Conservation (phyloP, 1,284 basidiomycete species). For the Ceratobasidium papillatum region DNA sequence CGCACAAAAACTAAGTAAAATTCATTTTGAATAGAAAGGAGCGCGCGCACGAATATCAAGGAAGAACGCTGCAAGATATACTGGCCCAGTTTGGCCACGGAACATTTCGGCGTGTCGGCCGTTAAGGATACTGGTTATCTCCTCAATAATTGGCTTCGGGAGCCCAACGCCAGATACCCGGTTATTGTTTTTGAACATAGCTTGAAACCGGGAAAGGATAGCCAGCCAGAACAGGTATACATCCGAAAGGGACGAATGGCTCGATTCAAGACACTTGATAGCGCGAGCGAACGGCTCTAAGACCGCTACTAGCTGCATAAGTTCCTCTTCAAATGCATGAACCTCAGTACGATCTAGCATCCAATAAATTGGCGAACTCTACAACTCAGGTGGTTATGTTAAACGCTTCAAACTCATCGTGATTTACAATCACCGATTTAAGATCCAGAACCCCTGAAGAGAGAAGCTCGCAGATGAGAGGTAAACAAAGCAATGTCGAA, state of each 20-base stretch:
- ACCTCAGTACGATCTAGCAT: slow-evolving; percentile 23
- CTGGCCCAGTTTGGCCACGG: neutral
- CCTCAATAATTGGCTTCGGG: slow-evolving; percentile 1
- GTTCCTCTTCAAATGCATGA: neutral
- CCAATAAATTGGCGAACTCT: slow-evolving; percentile 34
- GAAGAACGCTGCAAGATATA: slow-evolving; percentile 39
- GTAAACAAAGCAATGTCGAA: slow-evolving; percentile 4
- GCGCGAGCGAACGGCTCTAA: slow-evolving; percentile 40
- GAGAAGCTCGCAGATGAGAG: slow-evolving; percentile 5
- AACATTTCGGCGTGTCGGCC: slow-evolving; percentile 40
- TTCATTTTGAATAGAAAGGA: no score
- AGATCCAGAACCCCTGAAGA: slow-evolving; percentile 18
- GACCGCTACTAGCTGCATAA: slow-evolving; percentile 25
- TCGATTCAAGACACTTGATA: slow-evolving; percentile 41
- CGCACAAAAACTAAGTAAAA: no score
- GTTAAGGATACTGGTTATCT: slow-evolving; percentile 35
- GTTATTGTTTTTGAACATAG: slow-evolving; percentile 21
- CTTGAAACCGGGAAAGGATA: slow-evolving; percentile 15
- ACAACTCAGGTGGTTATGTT: neutral
- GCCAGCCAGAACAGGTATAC: slow-evolving; percentile 43
- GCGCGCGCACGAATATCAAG: slow-evolving; percentile 35
- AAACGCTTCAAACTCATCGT: neutral
- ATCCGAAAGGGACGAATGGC: slow-evolving; percentile 28
- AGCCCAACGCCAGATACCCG: slow-evolving; percentile 5
- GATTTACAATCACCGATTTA: neutral